Evolutionary conservation across 2,329 filamentous ascomycete species (phyloP).

Genomic region (Trichoderma sp.): DNA sequence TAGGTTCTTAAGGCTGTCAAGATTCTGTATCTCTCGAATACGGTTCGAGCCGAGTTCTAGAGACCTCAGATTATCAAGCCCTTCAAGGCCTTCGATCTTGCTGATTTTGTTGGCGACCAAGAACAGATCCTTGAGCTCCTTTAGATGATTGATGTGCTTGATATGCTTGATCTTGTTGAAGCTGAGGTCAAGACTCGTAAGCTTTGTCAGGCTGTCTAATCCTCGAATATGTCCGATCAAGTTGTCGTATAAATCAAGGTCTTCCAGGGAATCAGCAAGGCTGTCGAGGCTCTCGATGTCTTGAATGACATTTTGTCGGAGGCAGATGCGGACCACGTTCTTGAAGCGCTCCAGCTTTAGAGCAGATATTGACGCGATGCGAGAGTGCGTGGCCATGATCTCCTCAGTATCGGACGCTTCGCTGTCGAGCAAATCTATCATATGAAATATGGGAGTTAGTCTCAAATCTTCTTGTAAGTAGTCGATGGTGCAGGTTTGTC

Average conservation of each 20-base stretch:
- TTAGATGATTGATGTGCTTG: constrained; percentile 80
- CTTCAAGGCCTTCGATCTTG: constrained; percentile 81
- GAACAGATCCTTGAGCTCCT: constrained; percentile 77
- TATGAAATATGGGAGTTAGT: neutral
- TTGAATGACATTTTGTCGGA: constrained; percentile 89
- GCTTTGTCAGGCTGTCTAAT: constrained; percentile 72
- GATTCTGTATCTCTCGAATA: constrained; percentile 83
- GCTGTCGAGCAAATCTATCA: constrained; percentile 59
- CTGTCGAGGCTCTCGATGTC: constrained; percentile 72
- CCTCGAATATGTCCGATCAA: constrained; percentile 84
- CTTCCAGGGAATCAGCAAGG: constrained; percentile 68
- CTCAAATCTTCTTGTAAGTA: neutral
- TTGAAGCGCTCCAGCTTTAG: constrained; percentile 83
- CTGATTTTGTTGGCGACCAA: constrained; percentile 95
- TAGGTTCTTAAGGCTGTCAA: constrained; percentile 75
- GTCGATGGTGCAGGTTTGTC: neutral
- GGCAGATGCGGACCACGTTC: constrained; percentile 74
- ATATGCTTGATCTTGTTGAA: constrained; percentile 99
- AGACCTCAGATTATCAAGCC: constrained; percentile 72
- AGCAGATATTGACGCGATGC: constrained; percentile 74
- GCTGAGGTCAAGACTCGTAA: constrained; percentile 83
- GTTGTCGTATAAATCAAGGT: constrained; percentile 97
- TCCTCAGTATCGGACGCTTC: constrained; percentile 67
- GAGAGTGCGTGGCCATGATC: constrained; percentile 87
- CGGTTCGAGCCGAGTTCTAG: constrained; percentile 91